Base-by-base conservation (phyloP, 768 basidiomycete genomes). In the Tricholoma bakamatsutake region DNA sequence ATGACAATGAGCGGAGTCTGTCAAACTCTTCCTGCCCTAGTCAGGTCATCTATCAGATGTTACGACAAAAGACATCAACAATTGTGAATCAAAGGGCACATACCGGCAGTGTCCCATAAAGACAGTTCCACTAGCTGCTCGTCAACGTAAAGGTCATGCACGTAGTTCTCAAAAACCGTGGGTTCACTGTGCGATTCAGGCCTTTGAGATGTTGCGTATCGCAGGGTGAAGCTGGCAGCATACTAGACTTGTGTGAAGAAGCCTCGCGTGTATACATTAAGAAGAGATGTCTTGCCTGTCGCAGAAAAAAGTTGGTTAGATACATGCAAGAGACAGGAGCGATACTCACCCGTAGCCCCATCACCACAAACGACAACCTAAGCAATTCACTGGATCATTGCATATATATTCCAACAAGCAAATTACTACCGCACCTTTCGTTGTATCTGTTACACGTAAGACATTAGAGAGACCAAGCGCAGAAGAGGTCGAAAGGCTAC, bases 61-160 rank as follows among this genome's bases (percentile, higher is more conserved):
- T 69, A 75, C 61, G 62, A 59, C 46, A 21, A 18, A 52, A 64
- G 67, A 70, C 65, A 69, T 9, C 59, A 69, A 58, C 57, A 63
- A 62, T 59, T 54, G 57, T 39, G 10, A 18, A 46, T 11, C 51
- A 9, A 28, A 7, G 15, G 33, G 48, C 34, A 71, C 81, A 57
- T 66, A 93, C 96, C 95, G 45, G 96, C 96, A 45, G 96, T 98
- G 68, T 98, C 96, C 96, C 96, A 98, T 59, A 98, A 67, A 67
- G 93, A 92, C 43, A 99, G 77, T 66, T 98, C 95, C 12, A 98
- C 87, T 30, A 81, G 69, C 62, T 92, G 87, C 33, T 92, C 93
- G 61, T 98, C 94, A 27, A 96, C 83, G 61, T 79, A 79, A 53
- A 95, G 76, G 61, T 94, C 90, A 67, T 95, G 90, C 10, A 96